Evolutionary conservation across 257 asterid genomes (phyloP).

Genomic region (Hygrophila difformis): DNA sequence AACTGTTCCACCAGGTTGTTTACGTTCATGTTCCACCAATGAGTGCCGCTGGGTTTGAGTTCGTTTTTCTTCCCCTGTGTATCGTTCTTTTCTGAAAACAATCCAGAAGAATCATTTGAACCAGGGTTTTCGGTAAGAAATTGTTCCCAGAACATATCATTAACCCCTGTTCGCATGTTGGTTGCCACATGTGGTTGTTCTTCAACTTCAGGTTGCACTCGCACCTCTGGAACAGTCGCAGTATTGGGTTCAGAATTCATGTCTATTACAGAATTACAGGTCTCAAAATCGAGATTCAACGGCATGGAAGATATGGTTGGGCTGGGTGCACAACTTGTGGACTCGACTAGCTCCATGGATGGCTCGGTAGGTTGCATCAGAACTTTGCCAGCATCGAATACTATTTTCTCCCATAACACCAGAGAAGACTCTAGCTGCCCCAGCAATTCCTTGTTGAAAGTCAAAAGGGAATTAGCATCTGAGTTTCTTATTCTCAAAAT

Average conservation of each 20-base stretch:
- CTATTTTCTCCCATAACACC: constrained; percentile 51
- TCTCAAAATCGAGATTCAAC: constrained; percentile 31
- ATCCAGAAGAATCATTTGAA: constrained; percentile 41
- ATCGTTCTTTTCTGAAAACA: constrained; percentile 37
- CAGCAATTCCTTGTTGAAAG: constrained; percentile 34
- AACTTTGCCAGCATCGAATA: constrained; percentile 33
- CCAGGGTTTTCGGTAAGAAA: constrained; percentile 93
- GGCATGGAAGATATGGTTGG: constrained; percentile 49
- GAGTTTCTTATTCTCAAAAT: constrained; percentile 24
- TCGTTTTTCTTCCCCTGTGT: constrained; percentile 35
- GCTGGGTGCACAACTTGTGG: constrained; percentile 31
- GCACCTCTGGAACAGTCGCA: constrained; percentile 20
- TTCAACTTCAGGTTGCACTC: constrained; percentile 30
- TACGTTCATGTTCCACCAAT: constrained; percentile 61
- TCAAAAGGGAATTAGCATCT: constrained; percentile 35
- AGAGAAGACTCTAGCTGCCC: constrained; percentile 61
- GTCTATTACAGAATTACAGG: constrained; percentile 43
- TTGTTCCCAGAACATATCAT: constrained; percentile 94
- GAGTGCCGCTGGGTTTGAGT: constrained; percentile 32
- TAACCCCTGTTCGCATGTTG: constrained; percentile 48
- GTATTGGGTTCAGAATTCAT: constrained; percentile 56
- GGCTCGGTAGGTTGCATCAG: constrained; percentile 22
- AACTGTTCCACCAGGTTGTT: constrained; percentile 61
- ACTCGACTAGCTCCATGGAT: constrained; percentile 18
- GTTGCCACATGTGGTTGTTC: constrained; percentile 26